Evolutionary conservation across 768 basidiomycete species (phyloP).

Genomic region (Mycena sanguinolenta): DNA sequence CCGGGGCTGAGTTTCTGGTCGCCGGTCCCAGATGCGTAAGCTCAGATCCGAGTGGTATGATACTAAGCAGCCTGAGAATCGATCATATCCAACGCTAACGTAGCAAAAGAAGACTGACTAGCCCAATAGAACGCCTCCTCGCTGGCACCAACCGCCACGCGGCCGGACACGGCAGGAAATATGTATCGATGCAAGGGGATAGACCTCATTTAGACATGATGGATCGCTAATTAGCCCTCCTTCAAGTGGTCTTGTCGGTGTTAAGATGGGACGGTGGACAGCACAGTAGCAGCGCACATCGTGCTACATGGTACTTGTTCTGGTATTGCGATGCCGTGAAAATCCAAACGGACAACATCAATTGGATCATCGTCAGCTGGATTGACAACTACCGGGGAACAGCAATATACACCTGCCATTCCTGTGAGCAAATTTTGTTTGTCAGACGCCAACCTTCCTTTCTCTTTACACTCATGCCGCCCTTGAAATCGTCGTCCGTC

Average conservation of each 20-base stretch:
- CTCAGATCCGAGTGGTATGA: slow-evolving; percentile 12
- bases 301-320: slow-evolving; percentile 23
- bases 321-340: slow-evolving; percentile 15
- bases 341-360: slow-evolving; percentile 7
- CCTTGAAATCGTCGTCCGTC: slow-evolving; percentile 43
- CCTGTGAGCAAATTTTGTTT: slow-evolving; percentile 37
- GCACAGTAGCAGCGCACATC: background rate
- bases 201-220: slow-evolving; percentile 12
- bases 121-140: slow-evolving; percentile 13
- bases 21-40: slow-evolving; percentile 17
- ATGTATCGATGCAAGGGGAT: slow-evolving; percentile 23
- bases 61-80: slow-evolving; percentile 17
- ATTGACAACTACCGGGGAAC: slow-evolving; percentile 24
- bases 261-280: slow-evolving; percentile 8
- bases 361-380: slow-evolving; percentile 22
- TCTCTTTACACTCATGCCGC: slow-evolving; percentile 42
- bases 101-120: slow-evolving; percentile 8
- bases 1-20: background rate
- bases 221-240: slow-evolving; percentile 4
- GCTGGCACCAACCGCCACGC: slow-evolving; percentile 14
- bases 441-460: slow-evolving; percentile 43
- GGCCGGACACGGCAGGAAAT: slow-evolving; percentile 5
- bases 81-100: slow-evolving; percentile 16
- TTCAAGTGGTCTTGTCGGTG: background rate
- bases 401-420: slow-evolving; percentile 39